phyloP scores from a whole-genome alignment of 768 basidiomycete species.

The Lactarius trivialis region DNA sequence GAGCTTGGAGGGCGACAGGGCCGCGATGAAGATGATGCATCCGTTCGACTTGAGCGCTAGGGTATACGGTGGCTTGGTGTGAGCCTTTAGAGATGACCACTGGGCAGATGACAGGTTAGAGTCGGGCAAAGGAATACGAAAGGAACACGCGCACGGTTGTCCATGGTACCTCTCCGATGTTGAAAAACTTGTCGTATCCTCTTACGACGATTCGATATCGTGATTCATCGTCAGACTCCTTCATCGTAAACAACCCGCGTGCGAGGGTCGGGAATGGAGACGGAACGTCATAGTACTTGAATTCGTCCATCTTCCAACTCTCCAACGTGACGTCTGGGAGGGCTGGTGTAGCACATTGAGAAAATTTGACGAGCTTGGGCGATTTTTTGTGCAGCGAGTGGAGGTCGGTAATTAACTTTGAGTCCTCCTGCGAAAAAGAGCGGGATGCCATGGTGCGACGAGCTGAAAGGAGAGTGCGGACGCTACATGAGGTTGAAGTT shows the following conservation, averaged over 20 bases:
- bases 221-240: conserved; percentile 33
- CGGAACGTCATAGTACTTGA: conserved; percentile 84
- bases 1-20: conserved; percentile 66
- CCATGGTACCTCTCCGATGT: conserved; percentile 95
- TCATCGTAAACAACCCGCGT: conserved; percentile 75
- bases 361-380: conserved; percentile 60
- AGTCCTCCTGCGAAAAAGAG: conserved; percentile 39
- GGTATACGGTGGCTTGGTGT: conserved; percentile 73
- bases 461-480: not conserved
- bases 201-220: conserved; percentile 67
- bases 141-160: conserved; percentile 61
- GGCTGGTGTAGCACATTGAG: conserved; percentile 49
- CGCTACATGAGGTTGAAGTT: no score
- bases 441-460: conserved; percentile 22
- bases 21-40: conserved; percentile 92
- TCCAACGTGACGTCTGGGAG: conserved; percentile 50
- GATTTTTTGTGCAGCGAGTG: conserved; percentile 44
- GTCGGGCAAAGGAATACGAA: not conserved
- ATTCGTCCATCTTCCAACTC: conserved; percentile 98
- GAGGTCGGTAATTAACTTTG: conserved; percentile 53
- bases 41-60: conserved; percentile 93
- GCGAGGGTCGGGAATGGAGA: conserved; percentile 95
- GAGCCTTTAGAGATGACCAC: conserved; percentile 68
- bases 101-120: conserved; percentile 27
- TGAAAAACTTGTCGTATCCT: conserved; percentile 99